A percentile compares a stretch with the other conserved stretches of the same genome.
phyloP scores from a whole-genome alignment of 129 eudicot genomes.

The Pseudognaphalium luteoalbum region DNA sequence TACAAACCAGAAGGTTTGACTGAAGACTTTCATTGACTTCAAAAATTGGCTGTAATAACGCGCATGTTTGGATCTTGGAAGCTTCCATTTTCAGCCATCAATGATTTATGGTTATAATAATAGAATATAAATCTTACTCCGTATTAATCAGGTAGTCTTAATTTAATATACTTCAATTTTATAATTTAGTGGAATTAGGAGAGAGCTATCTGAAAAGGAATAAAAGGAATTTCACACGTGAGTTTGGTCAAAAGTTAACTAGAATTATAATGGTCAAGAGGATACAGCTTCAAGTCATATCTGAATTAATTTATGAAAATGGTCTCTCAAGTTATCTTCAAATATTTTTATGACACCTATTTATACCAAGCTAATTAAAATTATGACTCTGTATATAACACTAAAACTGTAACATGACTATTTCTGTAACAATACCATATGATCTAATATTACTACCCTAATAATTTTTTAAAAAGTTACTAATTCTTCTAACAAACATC shows the following conservation, averaged over 20 bases:
- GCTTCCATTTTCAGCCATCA: background rate
- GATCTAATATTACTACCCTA: too few species aligned
- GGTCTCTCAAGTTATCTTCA: background rate
- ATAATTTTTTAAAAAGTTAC: too few species aligned
- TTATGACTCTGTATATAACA: too few species aligned
- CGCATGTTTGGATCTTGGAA: background rate
- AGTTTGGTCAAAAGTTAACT: background rate
- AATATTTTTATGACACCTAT: background rate
- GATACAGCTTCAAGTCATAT: background rate
- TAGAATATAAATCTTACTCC: too few species aligned
- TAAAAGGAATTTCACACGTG: background rate
- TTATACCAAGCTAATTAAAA: too few species aligned
- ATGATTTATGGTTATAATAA: background rate
- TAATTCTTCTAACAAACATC: too few species aligned
- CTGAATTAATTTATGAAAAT: background rate
- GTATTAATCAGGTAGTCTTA: too few species aligned
- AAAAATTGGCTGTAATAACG: conserved; percentile 2
- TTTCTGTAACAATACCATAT: too few species aligned
- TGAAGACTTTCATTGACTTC: conserved; percentile 12
- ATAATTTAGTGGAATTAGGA: too few species aligned
- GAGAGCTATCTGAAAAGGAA: too few species aligned
- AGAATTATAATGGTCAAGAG: background rate
- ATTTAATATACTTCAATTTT: background rate
- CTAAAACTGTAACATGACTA: too few species aligned
- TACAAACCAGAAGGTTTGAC: conserved; percentile 21